These are phyloP conservation scores for Mucor sp. DNA, from an alignment of 371 early-diverging fungal species.

Conservation along the genomic window DNA sequence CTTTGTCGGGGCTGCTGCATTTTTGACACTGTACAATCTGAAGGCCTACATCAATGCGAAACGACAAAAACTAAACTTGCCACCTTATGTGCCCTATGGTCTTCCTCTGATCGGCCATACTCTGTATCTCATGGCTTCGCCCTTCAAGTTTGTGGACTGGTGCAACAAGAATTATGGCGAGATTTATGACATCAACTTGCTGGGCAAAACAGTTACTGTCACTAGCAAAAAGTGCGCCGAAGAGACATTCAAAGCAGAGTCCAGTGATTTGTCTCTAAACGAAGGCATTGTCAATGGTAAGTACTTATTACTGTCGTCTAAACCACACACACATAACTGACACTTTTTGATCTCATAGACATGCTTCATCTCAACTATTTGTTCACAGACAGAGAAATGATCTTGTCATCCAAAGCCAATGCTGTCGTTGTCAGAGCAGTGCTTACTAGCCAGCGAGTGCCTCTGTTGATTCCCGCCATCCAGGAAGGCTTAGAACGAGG, in stretches of 20 bases:
- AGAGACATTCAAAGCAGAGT: conserved; percentile 32
- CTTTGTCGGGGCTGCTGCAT: conserved; percentile 29
- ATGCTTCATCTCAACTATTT: conserved; percentile 36
- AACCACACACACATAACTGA: background rate
- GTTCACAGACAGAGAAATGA: conserved; percentile 21
- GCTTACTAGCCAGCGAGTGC: conserved; percentile 22
- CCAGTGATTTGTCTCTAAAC: conserved; percentile 27
- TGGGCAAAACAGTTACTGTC: conserved; percentile 29
- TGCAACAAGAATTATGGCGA: conserved; percentile 39
- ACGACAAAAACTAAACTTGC: conserved; percentile 27
- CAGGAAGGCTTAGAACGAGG: conserved; percentile 26
- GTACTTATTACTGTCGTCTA: background rate
- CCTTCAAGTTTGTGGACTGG: conserved; percentile 37
- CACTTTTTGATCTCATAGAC: conserved; percentile 19
- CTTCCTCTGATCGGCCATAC: conserved; percentile 41
- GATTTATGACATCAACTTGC: conserved; percentile 25
- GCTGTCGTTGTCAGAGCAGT: conserved; percentile 26
- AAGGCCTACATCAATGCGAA: conserved; percentile 20
- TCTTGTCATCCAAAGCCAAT: conserved; percentile 34
- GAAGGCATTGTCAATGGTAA: conserved; percentile 36
- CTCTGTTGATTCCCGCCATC: conserved; percentile 20
- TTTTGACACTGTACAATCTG: conserved; percentile 31
- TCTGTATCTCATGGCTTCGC: conserved; percentile 22
- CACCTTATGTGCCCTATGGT: conserved; percentile 36
- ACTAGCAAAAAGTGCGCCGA: conserved; percentile 29